phyloP scores from a whole-genome alignment of 257 asterid species.

The Linaria vulgaris region DNA sequence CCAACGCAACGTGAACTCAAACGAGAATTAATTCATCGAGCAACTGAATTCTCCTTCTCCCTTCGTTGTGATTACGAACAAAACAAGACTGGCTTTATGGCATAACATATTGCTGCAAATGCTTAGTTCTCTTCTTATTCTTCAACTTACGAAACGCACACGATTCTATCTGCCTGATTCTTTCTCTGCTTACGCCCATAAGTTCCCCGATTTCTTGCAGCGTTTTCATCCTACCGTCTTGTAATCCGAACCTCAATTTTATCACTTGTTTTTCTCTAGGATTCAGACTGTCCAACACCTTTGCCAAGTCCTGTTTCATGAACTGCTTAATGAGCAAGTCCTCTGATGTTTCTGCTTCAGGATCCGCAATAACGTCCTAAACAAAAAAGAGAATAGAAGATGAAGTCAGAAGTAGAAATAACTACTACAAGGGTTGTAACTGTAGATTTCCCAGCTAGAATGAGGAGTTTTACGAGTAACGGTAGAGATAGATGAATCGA shows the following conservation, averaged over 20 bases:
- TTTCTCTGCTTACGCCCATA: constrained; percentile 91
- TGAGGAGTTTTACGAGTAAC: too few relatives aligned
- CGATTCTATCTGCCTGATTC: constrained; percentile 85
- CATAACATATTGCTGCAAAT: constrained; percentile 66
- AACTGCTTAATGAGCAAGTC: constrained; percentile 69
- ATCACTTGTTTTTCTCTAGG: constrained; percentile 82
- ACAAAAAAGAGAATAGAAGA: constrained; percentile 16
- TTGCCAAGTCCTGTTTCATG: constrained; percentile 74
- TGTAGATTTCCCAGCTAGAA: too few relatives aligned
- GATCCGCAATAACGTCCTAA: constrained; percentile 84
- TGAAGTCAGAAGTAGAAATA: not conserved
- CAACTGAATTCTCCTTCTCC: too few relatives aligned
- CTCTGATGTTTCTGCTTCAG: constrained; percentile 82
- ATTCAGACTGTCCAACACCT: constrained; percentile 68
- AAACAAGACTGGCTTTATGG: constrained; percentile 24
- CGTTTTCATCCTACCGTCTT: constrained; percentile 80
- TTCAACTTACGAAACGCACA: constrained; percentile 83
- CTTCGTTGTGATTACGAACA: not conserved
- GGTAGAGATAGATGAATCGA: not conserved
- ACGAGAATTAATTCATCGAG: too few relatives aligned
- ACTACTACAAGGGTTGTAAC: too few relatives aligned
- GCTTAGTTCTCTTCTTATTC: constrained; percentile 82
- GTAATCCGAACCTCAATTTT: constrained; percentile 80
- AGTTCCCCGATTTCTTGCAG: constrained; percentile 93
- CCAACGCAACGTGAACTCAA: too few relatives aligned